These are phyloP conservation scores for Fistulinella prunicolor DNA, from an alignment of 768 basidiomycete species.

Conservation along the genomic window DNA sequence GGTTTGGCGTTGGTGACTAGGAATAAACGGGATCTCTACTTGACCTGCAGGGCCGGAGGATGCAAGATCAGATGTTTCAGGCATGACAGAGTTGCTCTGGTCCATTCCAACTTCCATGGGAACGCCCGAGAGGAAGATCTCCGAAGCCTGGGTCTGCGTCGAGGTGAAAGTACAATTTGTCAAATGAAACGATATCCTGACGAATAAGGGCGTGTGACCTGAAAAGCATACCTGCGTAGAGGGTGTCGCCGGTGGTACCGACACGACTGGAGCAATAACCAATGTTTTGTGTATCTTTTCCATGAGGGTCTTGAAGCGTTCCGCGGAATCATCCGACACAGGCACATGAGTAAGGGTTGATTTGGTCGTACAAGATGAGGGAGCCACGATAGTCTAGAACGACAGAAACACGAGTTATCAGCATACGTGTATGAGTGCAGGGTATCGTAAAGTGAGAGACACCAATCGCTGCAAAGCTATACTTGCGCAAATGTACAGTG, in stretches of 20 bases:
- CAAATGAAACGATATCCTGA: slow-evolving; percentile 1
- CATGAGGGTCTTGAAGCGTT: slow-evolving; percentile 52
- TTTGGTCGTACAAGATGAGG: slow-evolving; percentile 4
- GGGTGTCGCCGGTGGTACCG: slow-evolving; percentile 25
- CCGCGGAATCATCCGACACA: slow-evolving; percentile 9
- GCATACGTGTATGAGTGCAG: background rate
- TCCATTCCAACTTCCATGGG: slow-evolving; percentile 1
- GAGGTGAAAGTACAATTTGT: slow-evolving; percentile 3
- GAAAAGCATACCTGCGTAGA: slow-evolving; percentile 14
- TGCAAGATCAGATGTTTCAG: slow-evolving; percentile 13
- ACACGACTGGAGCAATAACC: slow-evolving; percentile 53
- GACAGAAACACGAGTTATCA: slow-evolving; percentile 13
- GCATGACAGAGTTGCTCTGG: background rate
- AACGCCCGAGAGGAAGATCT: background rate
- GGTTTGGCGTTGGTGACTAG: slow-evolving; percentile 52
- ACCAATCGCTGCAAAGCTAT: slow-evolving; percentile 12
- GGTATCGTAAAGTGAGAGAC: slow-evolving; percentile 1
- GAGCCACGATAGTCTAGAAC: slow-evolving; percentile 3
- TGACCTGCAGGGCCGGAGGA: slow-evolving; percentile 40
- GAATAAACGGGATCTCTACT: slow-evolving; percentile 77
- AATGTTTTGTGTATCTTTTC: slow-evolving; percentile 67
- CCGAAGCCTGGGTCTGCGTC: slow-evolving; percentile 9
- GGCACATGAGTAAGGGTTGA: slow-evolving; percentile 9
- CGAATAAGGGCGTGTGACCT: background rate
- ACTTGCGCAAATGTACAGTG: slow-evolving; percentile 3